Evolutionary conservation across 1,284 basidiomycete genomes (phyloP), one percentile per base, ranked within the genome.

Genomic region (Ceratobasidium theobromae): DNA sequence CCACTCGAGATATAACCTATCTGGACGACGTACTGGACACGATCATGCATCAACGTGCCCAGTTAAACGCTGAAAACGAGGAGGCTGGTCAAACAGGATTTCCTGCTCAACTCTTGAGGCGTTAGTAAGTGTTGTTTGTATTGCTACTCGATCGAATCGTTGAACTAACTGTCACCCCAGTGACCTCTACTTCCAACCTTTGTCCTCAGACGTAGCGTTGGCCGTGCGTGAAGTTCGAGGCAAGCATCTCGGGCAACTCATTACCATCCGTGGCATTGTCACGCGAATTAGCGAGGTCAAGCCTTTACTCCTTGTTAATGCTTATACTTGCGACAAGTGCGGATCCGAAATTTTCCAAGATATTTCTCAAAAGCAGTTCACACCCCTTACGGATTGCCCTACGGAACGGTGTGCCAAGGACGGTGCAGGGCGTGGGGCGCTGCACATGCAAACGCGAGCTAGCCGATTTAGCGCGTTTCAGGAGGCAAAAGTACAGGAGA

Each of bases 271-370:
- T 48, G 97, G 96, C 53, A 98, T 99, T 72, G 95, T 99, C 57
- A 99, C 95, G 18, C 93, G 97, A 65, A 95, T 99, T 2, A 97
- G 94, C 6, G 97, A 99, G 81, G 97, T 99, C 75, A 99, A 99
- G 75, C 97, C 97, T 8, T 87, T 98, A 33, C 84, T 99, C 12
- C 88, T 93, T 71, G 95, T 99, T 74, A 98, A 98, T 77, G 97
- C 96, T 30, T 99, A 98, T 77, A 97, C 97, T 0, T 99, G 97
- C 79, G 97, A 99, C 76, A 88, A 93, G 57, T 99, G 97, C 75
- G 97, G 97, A 52, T 93, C 93, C 54, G 97, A 99, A 77, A 96
- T 96, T 38, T 99, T 99, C 81, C 95, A 99, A 76, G 95, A 99
- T 73, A 94, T 99, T 67, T 89, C 89, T n/a, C 88, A 88, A 73